Base-by-base conservation (phyloP, 192 early-diverging fungal genomes). In the Podochytrium sp. region DNA sequence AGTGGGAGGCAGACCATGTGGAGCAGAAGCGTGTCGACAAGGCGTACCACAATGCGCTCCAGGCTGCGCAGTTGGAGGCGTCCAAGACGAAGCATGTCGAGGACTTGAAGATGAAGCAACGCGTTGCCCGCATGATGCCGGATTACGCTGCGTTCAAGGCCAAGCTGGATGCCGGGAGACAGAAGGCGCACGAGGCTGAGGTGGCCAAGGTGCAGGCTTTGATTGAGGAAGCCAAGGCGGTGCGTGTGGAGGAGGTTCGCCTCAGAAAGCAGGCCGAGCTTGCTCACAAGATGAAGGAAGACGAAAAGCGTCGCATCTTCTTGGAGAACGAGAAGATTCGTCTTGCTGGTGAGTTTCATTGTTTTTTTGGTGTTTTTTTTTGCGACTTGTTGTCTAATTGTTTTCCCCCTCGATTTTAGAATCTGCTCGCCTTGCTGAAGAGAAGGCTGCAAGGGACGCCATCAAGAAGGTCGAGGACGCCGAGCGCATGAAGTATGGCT, bases 1-100 rank as follows among this genome's bases (percentile, higher is more conserved):
- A 97, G 34, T 87, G 98, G 49, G 90, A 89, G 49, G 88, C 92
- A 68, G 97, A 98, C 80, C 96, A 98, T 76, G 93, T 93, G 50
- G 83, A 85, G 41, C 96, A 98, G 81, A 93, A 93, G 81, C 85
- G 85, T 80, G 78, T 76, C n/a, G 98, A 98, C 79, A 81, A 81
- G 71, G 91, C 91, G 52, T 88, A 87, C 79, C 88, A 95, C 79
- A 89, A 92, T 33, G 90, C 86, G 43, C 87, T 92, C 33, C 80
- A 85, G 73, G 88, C 90, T 77, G 89, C 89, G 30, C 85, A 89
- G 61, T 76, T 90, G n/a, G 88, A 86, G 43, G 80, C 90, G 49
- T 78, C 94, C 33, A 77, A 76, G 60, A 65, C 81, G 51, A 90
- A 92, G 76, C 90, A 95, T 77, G 79, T 75, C 29, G 86, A 92